A percentile compares a stretch with the other conserved stretches of the same genome.
phyloP scores from a whole-genome alignment of 2,329 filamentous ascomycete genomes.

The Coniochaeta sp. region DNA sequence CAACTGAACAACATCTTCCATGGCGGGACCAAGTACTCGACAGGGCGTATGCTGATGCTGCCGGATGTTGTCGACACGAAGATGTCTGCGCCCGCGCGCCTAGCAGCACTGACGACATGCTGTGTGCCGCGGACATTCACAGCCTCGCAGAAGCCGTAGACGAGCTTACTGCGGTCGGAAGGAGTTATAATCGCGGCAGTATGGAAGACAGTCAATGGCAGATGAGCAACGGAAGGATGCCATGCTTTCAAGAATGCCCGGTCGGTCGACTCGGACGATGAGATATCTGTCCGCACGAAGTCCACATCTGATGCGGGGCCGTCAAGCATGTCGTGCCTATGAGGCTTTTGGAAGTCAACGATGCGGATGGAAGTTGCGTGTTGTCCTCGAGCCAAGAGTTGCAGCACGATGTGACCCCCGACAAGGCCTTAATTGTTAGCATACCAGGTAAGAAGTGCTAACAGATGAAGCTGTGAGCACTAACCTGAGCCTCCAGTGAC shows the following conservation, averaged over 20 bases:
- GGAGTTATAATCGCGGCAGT: conserved; percentile 47
- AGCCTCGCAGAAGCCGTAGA: conserved; percentile 35
- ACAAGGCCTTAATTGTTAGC: conserved; percentile 47
- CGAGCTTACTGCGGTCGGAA: conserved; percentile 35
- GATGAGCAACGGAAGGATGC: conserved; percentile 28
- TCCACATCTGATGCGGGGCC: conserved; percentile 27
- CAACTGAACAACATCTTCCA: conserved; percentile 37
- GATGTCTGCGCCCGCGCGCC: conserved; percentile 35
- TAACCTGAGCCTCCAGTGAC: conserved; percentile 39
- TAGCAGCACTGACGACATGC: conserved; percentile 40
- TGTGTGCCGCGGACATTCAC: conserved; percentile 45
- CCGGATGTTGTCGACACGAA: conserved; percentile 47
- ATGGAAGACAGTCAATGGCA: conserved; percentile 50
- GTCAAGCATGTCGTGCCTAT: conserved; percentile 31
- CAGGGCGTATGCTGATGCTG: conserved; percentile 33
- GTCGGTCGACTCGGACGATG: conserved; percentile 31
- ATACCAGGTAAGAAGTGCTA: background rate
- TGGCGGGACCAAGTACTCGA: conserved; percentile 33
- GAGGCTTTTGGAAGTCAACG: conserved; percentile 39
- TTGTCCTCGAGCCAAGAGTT: conserved; percentile 46
- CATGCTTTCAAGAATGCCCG: conserved; percentile 43
- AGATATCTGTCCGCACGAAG: conserved; percentile 42
- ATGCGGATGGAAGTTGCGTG: conserved; percentile 43
- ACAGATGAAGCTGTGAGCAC: conserved; percentile 9
- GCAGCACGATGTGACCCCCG: conserved; percentile 45